Percentiles rank a stretch among this genome's conserved stretches.
Conservation (phyloP, 192 early-diverging fungal genomes). For the Phycomyces nitens region DNA sequence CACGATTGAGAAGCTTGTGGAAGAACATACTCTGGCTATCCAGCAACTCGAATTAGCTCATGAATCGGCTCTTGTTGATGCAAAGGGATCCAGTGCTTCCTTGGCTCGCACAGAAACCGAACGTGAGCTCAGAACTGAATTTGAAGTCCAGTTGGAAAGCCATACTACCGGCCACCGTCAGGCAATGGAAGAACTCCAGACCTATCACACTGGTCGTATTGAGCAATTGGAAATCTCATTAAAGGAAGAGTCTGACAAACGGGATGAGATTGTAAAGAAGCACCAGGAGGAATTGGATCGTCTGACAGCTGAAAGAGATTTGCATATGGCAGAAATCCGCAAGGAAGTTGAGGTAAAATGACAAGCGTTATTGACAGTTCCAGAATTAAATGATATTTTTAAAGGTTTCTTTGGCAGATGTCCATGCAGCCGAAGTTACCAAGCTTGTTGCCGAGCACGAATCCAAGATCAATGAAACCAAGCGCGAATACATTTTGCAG, state of each 20-base stretch:
- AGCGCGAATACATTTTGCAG: constrained; percentile 23
- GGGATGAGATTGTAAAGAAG: neutral
- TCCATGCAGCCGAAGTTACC: constrained; percentile 10
- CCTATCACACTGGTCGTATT: constrained; percentile 11
- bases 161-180: constrained; percentile 15
- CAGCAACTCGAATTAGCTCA: neutral
- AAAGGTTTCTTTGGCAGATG: constrained; percentile 12
- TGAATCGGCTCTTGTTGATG: constrained; percentile 7
- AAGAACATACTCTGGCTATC: constrained; percentile 1
- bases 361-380: neutral
- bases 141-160: constrained; percentile 19
- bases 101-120: constrained; percentile 18
- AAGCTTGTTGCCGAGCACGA: constrained; percentile 12
- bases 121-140: constrained; percentile 21
- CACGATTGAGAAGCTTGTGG: neutral
- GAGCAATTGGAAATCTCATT: constrained; percentile 17
- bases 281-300: constrained; percentile 14
- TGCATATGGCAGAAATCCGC: constrained; percentile 9
- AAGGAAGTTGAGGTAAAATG: constrained; percentile 11
- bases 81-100: constrained; percentile 5
- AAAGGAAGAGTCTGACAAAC: constrained; percentile 12
- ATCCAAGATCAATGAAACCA: constrained; percentile 18
- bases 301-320: constrained; percentile 9
- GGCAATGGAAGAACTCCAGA: constrained; percentile 23
- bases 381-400: too few species aligned